These are phyloP conservation scores for Crotalaria pallida DNA, from an alignment of 306 rosid species.

Conservation along the genomic window DNA sequence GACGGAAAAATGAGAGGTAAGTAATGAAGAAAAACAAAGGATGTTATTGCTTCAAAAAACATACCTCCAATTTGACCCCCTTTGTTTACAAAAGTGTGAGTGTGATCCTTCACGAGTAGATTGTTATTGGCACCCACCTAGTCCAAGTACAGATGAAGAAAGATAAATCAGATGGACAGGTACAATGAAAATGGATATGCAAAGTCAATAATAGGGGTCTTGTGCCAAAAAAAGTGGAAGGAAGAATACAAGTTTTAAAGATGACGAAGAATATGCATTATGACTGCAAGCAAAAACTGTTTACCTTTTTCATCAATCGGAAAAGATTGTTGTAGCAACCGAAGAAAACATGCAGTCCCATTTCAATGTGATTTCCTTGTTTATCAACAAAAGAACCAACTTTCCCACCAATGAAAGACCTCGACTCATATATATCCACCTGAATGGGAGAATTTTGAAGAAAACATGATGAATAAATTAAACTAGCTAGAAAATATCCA, in stretches of 20 bases:
- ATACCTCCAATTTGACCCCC: conserved; percentile 97
- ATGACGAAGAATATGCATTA: neutral
- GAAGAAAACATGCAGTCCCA: conserved; percentile 98
- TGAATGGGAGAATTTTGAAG: conserved; percentile 27
- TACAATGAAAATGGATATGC: neutral
- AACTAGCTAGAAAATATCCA: conserved; percentile 4
- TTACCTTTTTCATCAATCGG: conserved; percentile 94
- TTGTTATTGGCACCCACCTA: conserved; percentile 89
- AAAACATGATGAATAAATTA: neutral
- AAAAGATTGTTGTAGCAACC: conserved; percentile 98
- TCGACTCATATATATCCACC: conserved; percentile 96
- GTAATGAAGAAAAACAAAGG: neutral
- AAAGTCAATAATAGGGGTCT: conserved; percentile 4
- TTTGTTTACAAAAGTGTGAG: conserved; percentile 90
- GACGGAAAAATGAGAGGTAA: neutral
- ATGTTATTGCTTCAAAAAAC: conserved; percentile 22
- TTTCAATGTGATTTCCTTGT: conserved; percentile 90
- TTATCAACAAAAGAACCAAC: conserved; percentile 95
- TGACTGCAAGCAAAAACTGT: conserved; percentile 8
- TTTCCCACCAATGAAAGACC: conserved; percentile 91
- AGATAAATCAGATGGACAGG: neutral
- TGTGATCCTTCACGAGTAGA: conserved; percentile 93
- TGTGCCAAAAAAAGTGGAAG: neutral
- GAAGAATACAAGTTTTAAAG: neutral
- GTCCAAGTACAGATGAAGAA: conserved; percentile 20